A percentile compares a stretch with the other conserved stretches of the same genome.
These are phyloP conservation scores for Wickerhamomyces sp. DNA, from an alignment of 1,139 yeast species.

Conservation along the genomic window DNA sequence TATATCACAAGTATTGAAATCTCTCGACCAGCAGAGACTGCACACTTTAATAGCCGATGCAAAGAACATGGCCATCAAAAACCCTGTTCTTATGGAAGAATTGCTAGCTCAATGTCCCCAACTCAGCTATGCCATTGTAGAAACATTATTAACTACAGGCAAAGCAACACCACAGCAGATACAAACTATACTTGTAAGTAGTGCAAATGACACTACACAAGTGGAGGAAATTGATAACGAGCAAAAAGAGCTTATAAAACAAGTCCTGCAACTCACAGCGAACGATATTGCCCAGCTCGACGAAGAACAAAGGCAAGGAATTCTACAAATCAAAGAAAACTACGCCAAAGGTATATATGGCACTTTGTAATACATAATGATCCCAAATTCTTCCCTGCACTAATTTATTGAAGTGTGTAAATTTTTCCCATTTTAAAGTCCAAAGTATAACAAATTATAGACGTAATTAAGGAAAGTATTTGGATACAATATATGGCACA, in stretches of 20 bases:
- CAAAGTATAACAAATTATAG: too few species aligned
- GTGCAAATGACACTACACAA: constrained; percentile 4
- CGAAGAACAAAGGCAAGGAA: constrained; percentile 45
- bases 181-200: constrained; percentile 24
- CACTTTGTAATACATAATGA: neutral
- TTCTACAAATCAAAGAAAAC: constrained; percentile 38
- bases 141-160: constrained; percentile 53
- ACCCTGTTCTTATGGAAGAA: constrained; percentile 60
- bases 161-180: constrained; percentile 29
- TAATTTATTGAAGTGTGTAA: neutral
- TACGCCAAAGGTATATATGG: constrained; percentile 47
- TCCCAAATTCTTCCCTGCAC: too few species aligned
- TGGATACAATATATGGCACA: too few species aligned
- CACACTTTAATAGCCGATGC: constrained; percentile 56
- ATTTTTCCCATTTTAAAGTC: too few species aligned
- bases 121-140: constrained; percentile 76
- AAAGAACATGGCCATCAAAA: constrained; percentile 55
- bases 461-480: too few species aligned
- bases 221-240: constrained; percentile 41
- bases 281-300: constrained; percentile 61
- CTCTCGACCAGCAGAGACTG: constrained; percentile 55
- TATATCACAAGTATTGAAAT: constrained; percentile 53
- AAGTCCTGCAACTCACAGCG: constrained; percentile 57
- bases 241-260: constrained; percentile 48
- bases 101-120: constrained; percentile 73